Conservation (phyloP, 148 eudicot species). For the Persicaria maculosa region DNA sequence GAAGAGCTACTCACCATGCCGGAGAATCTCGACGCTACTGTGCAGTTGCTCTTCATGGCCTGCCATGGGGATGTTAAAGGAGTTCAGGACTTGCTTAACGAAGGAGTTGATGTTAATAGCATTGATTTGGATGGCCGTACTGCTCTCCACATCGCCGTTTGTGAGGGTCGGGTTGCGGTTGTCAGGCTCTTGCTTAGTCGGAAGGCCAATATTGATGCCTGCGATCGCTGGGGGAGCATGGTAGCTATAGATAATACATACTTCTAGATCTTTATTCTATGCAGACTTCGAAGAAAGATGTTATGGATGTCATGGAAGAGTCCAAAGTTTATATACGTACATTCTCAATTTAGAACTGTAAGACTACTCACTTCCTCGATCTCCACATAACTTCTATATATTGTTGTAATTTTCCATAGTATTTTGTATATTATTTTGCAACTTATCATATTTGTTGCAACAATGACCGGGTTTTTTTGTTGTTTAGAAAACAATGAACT, state of each 20-base stretch:
- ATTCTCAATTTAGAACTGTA: too few relatives aligned
- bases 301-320: too few relatives aligned
- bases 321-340: too few relatives aligned
- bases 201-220: conserved; percentile 79
- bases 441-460: too few relatives aligned
- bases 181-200: conserved; percentile 65
- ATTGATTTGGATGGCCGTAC: conserved; percentile 96
- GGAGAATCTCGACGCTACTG: conserved; percentile 76
- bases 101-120: conserved; percentile 81
- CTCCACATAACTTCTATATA: too few relatives aligned
- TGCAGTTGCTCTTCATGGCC: conserved; percentile 83
- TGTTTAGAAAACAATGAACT: too few relatives aligned
- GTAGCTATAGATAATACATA: conserved; percentile 19
- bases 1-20: conserved; percentile 50
- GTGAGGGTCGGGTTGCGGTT: conserved; percentile 83
- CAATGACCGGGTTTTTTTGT: too few relatives aligned
- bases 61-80: conserved; percentile 66
- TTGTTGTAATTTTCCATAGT: too few relatives aligned
- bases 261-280: too few relatives aligned
- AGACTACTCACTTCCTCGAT: too few relatives aligned
- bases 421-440: too few relatives aligned
- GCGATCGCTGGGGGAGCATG: conserved; percentile 99
- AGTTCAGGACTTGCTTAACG: conserved; percentile 61
- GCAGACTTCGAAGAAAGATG: too few relatives aligned
- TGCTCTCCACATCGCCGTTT: conserved; percentile 87